Conservation (phyloP, 2,329 filamentous ascomycete genomes). For the Seiridium cupressi region DNA sequence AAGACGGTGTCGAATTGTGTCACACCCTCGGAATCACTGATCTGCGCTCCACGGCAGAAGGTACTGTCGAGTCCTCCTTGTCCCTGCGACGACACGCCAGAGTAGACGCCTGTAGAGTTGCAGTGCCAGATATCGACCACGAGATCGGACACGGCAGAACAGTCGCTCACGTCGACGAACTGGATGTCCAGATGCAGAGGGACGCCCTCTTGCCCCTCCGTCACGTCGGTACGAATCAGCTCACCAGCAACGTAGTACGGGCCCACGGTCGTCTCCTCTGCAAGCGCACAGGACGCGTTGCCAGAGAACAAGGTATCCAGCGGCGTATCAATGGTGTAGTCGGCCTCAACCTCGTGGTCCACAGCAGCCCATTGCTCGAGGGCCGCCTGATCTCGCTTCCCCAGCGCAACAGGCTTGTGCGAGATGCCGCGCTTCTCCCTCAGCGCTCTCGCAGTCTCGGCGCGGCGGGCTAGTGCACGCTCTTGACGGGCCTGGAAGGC, state of each 20-base stretch:
- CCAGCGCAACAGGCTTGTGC: conserved; percentile 20
- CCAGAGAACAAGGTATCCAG: conserved; percentile 31
- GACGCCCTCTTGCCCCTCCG: conserved; percentile 40
- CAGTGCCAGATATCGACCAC: conserved; percentile 44
- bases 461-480: conserved; percentile 37
- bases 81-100: conserved; percentile 20
- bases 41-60: conserved; percentile 47
- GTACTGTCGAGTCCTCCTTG: conserved; percentile 36
- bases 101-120: conserved; percentile 31
- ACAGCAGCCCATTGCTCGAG: conserved; percentile 30
- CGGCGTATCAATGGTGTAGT: conserved; percentile 23
- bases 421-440: conserved; percentile 35
- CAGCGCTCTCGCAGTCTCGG: conserved; percentile 33
- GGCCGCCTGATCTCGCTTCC: conserved; percentile 13
- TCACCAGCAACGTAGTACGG: conserved; percentile 45
- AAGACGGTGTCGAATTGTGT: conserved; percentile 45
- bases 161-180: conserved; percentile 45
- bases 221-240: conserved; percentile 41
- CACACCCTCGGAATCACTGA: conserved; percentile 44
- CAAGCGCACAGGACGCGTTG: conserved; percentile 32
- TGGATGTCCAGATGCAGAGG: conserved; percentile 43
- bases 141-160: conserved; percentile 37
- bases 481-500: conserved; percentile 35
- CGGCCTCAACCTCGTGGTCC: conserved; percentile 30
- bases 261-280: conserved; percentile 32